Evolutionary conservation across 768 basidiomycete genomes (phyloP).

Genomic region (Lactarius psammicola): DNA sequence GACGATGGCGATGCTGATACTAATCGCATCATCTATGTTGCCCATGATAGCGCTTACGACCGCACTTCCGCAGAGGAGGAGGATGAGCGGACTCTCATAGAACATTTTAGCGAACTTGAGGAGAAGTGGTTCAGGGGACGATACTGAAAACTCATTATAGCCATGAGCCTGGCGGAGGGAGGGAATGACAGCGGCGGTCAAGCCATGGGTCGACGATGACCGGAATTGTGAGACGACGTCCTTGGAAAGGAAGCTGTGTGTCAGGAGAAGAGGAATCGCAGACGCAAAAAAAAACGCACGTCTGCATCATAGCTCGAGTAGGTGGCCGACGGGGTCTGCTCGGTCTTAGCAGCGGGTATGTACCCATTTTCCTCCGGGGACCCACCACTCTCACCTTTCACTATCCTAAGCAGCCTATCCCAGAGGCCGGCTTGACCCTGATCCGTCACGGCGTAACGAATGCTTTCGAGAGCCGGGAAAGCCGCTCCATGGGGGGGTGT

Average conservation of each 20-base stretch:
- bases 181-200: conserved; percentile 61
- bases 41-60: conserved; percentile 88
- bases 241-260: conserved; percentile 39
- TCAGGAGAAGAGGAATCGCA: not conserved
- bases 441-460: conserved; percentile 32
- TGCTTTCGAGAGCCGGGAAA: conserved; percentile 42
- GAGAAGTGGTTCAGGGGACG: conserved; percentile 71
- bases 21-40: conserved; percentile 92
- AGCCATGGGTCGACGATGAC: conserved; percentile 59
- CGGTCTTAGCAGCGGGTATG: conserved; percentile 30
- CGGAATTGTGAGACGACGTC: conserved; percentile 72
- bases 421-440: conserved; percentile 44
- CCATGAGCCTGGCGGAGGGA: conserved; percentile 67
- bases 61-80: conserved; percentile 88
- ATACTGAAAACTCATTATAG: conserved; percentile 93
- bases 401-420: conserved; percentile 41
- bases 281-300: conserved; percentile 16
- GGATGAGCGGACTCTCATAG: conserved; percentile 90
- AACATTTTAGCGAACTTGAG: conserved; percentile 94
- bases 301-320: conserved; percentile 3
- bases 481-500: conserved; percentile 32
- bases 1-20: conserved; percentile 86
- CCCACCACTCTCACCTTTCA: conserved; percentile 42
- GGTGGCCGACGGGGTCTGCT: conserved; percentile 20
- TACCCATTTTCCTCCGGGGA: conserved; percentile 42